phyloP scores from a whole-genome alignment of 2,329 filamentous ascomycete genomes.

The Colletotrichum liriopes region DNA sequence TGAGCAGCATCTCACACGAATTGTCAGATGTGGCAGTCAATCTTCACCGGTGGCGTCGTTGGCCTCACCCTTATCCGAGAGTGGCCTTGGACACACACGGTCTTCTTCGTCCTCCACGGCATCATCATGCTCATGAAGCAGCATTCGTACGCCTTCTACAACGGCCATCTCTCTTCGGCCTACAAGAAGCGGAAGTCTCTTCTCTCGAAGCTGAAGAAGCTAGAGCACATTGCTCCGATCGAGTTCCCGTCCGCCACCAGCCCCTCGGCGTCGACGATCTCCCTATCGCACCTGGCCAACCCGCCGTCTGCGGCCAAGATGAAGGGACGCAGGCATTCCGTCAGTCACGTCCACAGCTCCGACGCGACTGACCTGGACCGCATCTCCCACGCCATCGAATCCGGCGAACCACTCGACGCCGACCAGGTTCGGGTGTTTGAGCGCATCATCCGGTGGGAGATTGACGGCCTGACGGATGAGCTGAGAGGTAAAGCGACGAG shows the following conservation, averaged over 20 bases:
- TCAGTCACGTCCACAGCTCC: conserved; percentile 51
- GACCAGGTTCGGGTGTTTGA: conserved; percentile 77
- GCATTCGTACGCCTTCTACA: conserved; percentile 85
- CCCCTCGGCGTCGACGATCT: conserved; percentile 59
- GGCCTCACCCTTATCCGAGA: conserved; percentile 78
- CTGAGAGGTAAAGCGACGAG: conserved; percentile 74
- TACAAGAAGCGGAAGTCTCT: conserved; percentile 66
- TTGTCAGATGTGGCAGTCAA: conserved; percentile 76
- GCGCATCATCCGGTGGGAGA: conserved; percentile 76
- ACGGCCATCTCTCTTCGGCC: conserved; percentile 78
- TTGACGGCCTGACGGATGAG: conserved; percentile 76
- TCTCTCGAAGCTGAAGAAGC: conserved; percentile 67
- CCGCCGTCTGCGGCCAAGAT: conserved; percentile 55
- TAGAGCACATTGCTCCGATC: conserved; percentile 68
- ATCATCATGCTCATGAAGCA: conserved; percentile 88
- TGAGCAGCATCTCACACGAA: not conserved
- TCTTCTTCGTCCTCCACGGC: conserved; percentile 82
- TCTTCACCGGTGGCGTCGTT: conserved; percentile 74
- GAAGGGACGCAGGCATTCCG: conserved; percentile 59
- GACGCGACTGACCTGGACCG: conserved; percentile 70
- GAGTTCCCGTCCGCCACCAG: conserved; percentile 59
- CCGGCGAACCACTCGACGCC: conserved; percentile 70
- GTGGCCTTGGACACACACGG: conserved; percentile 88
- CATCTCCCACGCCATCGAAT: conserved; percentile 75
- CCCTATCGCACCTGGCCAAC: conserved; percentile 61